Evolutionary conservation across 2,329 filamentous ascomycete genomes (phyloP).

Genomic region (Paraphoma chrysanthemicola): DNA sequence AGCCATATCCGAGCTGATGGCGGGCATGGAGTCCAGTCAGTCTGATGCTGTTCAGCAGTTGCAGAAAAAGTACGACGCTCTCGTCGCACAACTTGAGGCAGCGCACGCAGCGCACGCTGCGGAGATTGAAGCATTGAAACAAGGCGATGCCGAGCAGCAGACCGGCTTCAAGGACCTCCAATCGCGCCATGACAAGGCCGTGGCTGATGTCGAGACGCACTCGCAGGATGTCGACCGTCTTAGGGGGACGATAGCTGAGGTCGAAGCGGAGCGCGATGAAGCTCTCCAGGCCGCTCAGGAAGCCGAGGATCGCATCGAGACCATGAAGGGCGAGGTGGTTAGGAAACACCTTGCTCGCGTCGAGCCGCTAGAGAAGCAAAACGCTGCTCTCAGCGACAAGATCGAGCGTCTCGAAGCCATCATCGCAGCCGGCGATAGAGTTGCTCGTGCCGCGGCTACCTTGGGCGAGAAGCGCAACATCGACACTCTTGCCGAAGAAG

Average conservation of each 20-base stretch:
- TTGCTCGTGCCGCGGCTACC: slow-evolving; percentile 43
- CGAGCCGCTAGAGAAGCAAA: slow-evolving; percentile 44
- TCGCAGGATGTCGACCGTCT: slow-evolving; percentile 17
- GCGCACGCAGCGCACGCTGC: slow-evolving; percentile 23
- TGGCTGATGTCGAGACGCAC: slow-evolving; percentile 13
- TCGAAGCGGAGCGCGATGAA: slow-evolving; percentile 27
- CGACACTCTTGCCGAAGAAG: slow-evolving; percentile 37
- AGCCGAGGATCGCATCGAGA: slow-evolving; percentile 43
- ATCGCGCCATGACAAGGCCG: slow-evolving; percentile 22
- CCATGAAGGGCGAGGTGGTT: slow-evolving; percentile 46
- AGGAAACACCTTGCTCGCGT: slow-evolving; percentile 44
- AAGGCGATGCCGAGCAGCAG: slow-evolving; percentile 23
- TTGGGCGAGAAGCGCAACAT: slow-evolving; percentile 45
- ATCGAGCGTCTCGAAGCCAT: slow-evolving; percentile 44
- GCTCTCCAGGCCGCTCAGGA: slow-evolving; percentile 28
- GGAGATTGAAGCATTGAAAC: slow-evolving; percentile 29
- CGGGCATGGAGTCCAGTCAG: slow-evolving; percentile 42
- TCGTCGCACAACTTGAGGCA: slow-evolving; percentile 28
- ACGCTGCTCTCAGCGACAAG: slow-evolving; percentile 37
- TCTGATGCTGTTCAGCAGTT: slow-evolving; percentile 42
- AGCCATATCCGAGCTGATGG: slow-evolving; percentile 45
- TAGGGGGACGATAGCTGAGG: slow-evolving; percentile 14
- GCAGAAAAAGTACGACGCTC: slow-evolving; percentile 41
- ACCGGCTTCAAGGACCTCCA: slow-evolving; percentile 21
- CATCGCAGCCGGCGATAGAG: slow-evolving; percentile 43